These are phyloP conservation scores for Ogataea thermomethanolica DNA, from an alignment of 805 yeast genomes.

Conservation along the genomic window DNA sequence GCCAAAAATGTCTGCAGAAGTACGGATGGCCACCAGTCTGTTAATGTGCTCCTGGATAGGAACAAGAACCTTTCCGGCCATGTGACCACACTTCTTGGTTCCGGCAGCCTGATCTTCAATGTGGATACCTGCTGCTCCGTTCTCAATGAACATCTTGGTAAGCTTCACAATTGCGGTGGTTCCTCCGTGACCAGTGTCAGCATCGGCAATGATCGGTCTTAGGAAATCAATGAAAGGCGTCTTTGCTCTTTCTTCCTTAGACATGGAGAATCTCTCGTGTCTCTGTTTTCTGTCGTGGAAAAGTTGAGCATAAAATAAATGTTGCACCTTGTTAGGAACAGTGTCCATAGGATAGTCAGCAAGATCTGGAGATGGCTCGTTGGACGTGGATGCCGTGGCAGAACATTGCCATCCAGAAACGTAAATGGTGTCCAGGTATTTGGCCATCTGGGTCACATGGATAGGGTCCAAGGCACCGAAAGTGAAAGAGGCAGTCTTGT, in stretches of 20 bases:
- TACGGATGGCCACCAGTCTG: constrained; percentile 89
- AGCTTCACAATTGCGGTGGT: constrained; percentile 92
- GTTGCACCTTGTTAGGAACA: constrained; percentile 97
- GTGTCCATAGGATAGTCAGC: constrained; percentile 99
- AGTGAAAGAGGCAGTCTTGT: constrained; percentile 78
- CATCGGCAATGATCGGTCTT: constrained; percentile 95
- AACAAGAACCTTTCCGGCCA: constrained; percentile 97
- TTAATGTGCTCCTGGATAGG: constrained; percentile 97
- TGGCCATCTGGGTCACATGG: constrained; percentile 95
- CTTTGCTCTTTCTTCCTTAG: constrained; percentile 65
- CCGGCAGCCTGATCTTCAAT: constrained; percentile 99
- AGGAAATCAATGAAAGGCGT: constrained; percentile 78
- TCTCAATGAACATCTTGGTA: constrained; percentile 92
- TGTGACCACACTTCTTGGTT: constrained; percentile 97
- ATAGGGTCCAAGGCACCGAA: constrained; percentile 96
- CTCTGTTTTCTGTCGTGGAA: constrained; percentile 97
- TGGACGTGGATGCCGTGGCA: constrained; percentile 94
- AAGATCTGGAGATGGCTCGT: constrained; percentile 97
- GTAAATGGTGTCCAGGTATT: constrained; percentile 86
- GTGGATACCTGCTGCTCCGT: constrained; percentile 99
- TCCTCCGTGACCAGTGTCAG: constrained; percentile 99
- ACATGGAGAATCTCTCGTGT: constrained; percentile 65
- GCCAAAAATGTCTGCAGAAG: constrained; percentile 91
- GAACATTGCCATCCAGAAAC: constrained; percentile 99
- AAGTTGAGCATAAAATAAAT: constrained; percentile 91